Evolutionary conservation across 2,329 filamentous ascomycete species (phyloP), one percentile per base, ranked within the genome.

Genomic region (Fusarium robinianum): DNA sequence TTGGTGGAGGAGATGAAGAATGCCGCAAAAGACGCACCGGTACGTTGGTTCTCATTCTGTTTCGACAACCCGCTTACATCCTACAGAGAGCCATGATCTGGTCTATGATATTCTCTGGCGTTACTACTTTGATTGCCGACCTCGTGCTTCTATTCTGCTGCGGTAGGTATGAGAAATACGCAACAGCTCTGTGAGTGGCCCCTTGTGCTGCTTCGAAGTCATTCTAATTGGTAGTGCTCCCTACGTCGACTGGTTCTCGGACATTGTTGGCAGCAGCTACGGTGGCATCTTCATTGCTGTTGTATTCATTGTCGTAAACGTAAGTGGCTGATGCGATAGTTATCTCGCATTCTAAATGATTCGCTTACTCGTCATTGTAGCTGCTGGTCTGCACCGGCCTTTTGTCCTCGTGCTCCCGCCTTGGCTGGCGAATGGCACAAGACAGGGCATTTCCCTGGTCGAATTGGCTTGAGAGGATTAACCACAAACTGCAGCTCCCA

Each of bases 1-100:
- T 6, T 51, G n/a, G 39, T 45, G 3, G 48, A 51, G 5, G 48
- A 51, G 45, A 51, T 51, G 38, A 51, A 45, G 23, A 36, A 51
- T 4, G 39, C 48, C 3, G 25, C 31, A 3, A 33, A 14, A 33
- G 39, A 44, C 14, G 48, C 45, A 7, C 46, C 46, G 5, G 46
- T 49, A 35, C 34, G 12, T 14, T 18, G 30, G 15, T 19, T 16
- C 8, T 12, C 24, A 24, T 7, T 21, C 15, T 1, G 6, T 2
- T 5, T 17, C 4, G n/a, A n/a, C n/a, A n/a, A n/a, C n/a, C n/a
- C n/a, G n/a, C 38, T 50, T 2, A 44, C 12, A 15, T 1, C 12
- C 1, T 1, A 2, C 2, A 51, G 48, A 38, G 45, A 26, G 48
- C 48, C 0, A 51, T 51, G 48, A 30, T 51, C 0, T 51, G 48